These are phyloP conservation scores for Curvularia sp. DNA, from an alignment of 2,329 filamentous ascomycete genomes.

Conservation along the genomic window DNA sequence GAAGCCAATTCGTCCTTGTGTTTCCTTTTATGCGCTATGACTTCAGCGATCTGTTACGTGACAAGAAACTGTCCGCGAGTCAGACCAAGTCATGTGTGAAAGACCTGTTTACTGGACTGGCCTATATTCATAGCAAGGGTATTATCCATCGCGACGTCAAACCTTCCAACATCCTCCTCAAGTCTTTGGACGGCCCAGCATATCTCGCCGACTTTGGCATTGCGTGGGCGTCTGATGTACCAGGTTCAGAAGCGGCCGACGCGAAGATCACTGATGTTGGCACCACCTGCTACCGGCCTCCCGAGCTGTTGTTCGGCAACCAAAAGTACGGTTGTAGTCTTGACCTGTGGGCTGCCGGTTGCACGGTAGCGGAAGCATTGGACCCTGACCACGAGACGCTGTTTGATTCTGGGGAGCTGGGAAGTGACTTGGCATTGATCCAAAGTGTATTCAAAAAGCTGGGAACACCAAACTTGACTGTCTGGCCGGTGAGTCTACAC, in stretches of 20 bases:
- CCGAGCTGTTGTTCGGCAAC: constrained; percentile 88
- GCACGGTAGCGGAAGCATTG: constrained; percentile 80
- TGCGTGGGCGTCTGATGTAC: constrained; percentile 73
- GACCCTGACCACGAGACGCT: constrained; percentile 65
- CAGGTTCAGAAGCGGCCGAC: constrained; percentile 66
- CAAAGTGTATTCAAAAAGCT: constrained; percentile 91
- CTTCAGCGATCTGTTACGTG: constrained; percentile 70
- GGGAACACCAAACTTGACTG: constrained; percentile 80
- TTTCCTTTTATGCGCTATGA: constrained; percentile 85
- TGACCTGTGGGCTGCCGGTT: constrained; percentile 90
- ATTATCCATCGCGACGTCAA: constrained; percentile 96
- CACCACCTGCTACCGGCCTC: constrained; percentile 87
- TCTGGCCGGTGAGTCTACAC: constrained; percentile 73
- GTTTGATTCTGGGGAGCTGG: constrained; percentile 88
- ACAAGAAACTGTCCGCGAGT: constrained; percentile 48
- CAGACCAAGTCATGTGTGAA: constrained; percentile 62
- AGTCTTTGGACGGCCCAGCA: constrained; percentile 71
- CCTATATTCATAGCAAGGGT: constrained; percentile 72
- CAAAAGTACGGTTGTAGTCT: constrained; percentile 73
- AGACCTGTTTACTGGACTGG: constrained; percentile 75
- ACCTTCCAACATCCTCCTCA: constrained; percentile 83
- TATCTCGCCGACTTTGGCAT: constrained; percentile 92
- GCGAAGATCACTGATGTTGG: constrained; percentile 91
- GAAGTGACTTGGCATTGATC: constrained; percentile 89
- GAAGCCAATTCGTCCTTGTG: constrained; percentile 76